phyloP scores from a whole-genome alignment of 1,284 basidiomycete species.

The Apiotrichum veenhuisii region DNA sequence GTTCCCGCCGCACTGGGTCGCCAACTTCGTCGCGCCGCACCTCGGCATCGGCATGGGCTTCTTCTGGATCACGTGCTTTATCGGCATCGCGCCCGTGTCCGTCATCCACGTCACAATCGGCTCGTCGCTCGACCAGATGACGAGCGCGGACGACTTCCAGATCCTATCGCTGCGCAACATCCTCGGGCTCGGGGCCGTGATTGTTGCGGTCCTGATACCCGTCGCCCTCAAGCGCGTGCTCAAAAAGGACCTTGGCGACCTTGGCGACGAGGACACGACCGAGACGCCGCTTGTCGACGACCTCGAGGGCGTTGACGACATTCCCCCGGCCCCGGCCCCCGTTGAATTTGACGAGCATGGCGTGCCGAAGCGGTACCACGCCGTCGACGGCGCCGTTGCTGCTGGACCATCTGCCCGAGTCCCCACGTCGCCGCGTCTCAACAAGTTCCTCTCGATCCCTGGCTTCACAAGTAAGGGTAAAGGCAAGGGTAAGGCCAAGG shows the following conservation, averaged over 20 bases:
- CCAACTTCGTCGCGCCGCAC: conserved; percentile 90
- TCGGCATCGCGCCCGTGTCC: conserved; percentile 85
- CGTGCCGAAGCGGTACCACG: conserved; percentile 32
- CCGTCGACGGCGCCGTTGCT: conserved; percentile 41
- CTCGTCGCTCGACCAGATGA: conserved; percentile 90
- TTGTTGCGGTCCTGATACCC: conserved; percentile 85
- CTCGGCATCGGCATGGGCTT: conserved; percentile 77
- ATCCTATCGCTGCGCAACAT: conserved; percentile 85
- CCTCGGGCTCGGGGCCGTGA: conserved; percentile 73
- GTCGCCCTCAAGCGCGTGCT: conserved; percentile 65
- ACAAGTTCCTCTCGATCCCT: background rate
- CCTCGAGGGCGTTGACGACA: conserved; percentile 21
- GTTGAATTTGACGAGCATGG: conserved; percentile 24
- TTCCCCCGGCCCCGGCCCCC: conserved; percentile 6
- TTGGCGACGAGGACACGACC: conserved; percentile 35
- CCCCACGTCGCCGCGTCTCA: background rate
- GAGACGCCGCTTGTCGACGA: conserved; percentile 5
- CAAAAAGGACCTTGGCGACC: conserved; percentile 45
- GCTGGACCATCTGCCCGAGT: conserved; percentile 20
- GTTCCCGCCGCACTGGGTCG: conserved; percentile 87
- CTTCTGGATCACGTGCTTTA: conserved; percentile 87
- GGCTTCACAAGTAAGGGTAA: background rate
- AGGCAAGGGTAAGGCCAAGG: background rate
- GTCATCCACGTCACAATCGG: conserved; percentile 97
- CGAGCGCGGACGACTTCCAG: conserved; percentile 84